Evolutionary conservation across 805 yeast genomes (phyloP), one percentile per base, ranked within the genome.

Genomic region (Scheffersomyces lignosus): DNA sequence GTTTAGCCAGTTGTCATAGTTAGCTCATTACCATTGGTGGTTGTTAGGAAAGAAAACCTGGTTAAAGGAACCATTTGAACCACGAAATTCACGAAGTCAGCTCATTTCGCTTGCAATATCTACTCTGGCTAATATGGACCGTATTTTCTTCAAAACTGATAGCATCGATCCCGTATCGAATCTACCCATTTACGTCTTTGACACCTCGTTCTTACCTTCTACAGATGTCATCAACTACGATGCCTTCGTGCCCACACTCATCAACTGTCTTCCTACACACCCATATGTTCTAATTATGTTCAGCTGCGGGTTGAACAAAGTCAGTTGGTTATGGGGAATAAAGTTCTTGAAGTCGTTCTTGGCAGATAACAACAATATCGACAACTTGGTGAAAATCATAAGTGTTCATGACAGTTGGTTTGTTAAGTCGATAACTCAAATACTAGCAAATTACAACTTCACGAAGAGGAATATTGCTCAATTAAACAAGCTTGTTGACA

Each of bases 341-440:
- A 71, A 70, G 49, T 70, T 77, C 31, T 54, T 77, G 30, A 73
- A 70, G 43, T 62, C 77, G 44, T 71, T 91, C 18, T 80, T 91
- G 2, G 71, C 75, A 12, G 70, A 69, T 4, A 62, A 72, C 29
- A 75, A 78, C 41, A 73, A 75, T 35, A 69, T 75, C 27, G 47
- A 52, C 18, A 63, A 64, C 37, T 60, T 91, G 29, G 64, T 66
- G 34, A 82, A 79, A 51, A 68, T 88, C 3, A 84, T 82, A 45
- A 75, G 90, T 20, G 95, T 91, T 2, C 97, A 91, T 60, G 96
- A 90, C 48, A 83, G 85, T 31, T 89, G 96, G 93, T 77, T 90
- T 62, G 77, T 87, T 18, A 78, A 88, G 49, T 82, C 95, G 0
- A 74, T 87, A 25, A 76, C 84, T 12, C 89, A 85, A 36, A 73